A percentile compares a stretch with the other conserved stretches of the same genome.
Evolutionary conservation across 2,329 filamentous ascomycete genomes (phyloP).

Genomic region (Venturia oleaginea): DNA sequence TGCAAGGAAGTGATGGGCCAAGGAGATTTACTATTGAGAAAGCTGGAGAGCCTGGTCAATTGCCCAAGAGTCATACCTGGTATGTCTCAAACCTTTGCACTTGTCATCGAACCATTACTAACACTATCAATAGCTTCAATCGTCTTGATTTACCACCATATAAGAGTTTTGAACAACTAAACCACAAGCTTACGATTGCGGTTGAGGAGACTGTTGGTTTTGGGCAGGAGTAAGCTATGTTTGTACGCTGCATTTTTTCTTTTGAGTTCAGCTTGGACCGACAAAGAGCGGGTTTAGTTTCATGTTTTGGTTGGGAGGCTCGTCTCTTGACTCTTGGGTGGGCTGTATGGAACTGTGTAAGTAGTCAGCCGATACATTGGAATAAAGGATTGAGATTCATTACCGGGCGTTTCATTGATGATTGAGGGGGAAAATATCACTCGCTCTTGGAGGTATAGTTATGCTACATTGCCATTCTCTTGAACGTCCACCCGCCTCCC

Average conservation of each 20-base stretch:
- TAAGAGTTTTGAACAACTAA: constrained; percentile 75
- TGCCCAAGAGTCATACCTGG: constrained; percentile 98
- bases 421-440: too few relatives aligned
- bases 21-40: constrained; percentile 97
- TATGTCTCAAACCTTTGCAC: constrained; percentile 41
- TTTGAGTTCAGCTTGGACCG: neutral
- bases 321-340: neutral
- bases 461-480: neutral
- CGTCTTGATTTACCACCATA: constrained; percentile 91
- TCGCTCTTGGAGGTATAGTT: neutral
- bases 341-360: constrained; percentile 4
- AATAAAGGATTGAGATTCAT: neutral
- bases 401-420: neutral
- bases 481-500: neutral
- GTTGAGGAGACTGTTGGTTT: constrained; percentile 99
- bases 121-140: constrained; percentile 64
- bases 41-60: constrained; percentile 77
- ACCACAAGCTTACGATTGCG: constrained; percentile 87
- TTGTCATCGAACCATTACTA: constrained; percentile 15
- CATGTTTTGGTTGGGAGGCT: neutral
- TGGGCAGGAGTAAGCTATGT: constrained; percentile 69
- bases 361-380: constrained; percentile 2
- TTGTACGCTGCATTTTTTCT: neutral
- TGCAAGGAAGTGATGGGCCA: constrained; percentile 93
- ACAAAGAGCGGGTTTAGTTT: neutral